Evolutionary conservation across 768 basidiomycete species (phyloP), one percentile per base, ranked within the genome.

Genomic region (Rossbeevera mucosa): DNA sequence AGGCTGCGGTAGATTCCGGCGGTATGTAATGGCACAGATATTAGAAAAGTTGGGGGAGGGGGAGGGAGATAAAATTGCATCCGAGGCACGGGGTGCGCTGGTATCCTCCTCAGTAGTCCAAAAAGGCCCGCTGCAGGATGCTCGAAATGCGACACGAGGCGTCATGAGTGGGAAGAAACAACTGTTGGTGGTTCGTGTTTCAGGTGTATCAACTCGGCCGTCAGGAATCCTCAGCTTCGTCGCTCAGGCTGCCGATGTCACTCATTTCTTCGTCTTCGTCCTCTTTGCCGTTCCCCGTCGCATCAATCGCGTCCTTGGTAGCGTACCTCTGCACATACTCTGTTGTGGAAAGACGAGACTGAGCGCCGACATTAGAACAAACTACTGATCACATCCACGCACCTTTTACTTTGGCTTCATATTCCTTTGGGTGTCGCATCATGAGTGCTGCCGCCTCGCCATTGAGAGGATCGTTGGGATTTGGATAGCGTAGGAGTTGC

Each of bases 261-360:
- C 90, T 91, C 86, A 92, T 91, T 64, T 86, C 89, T 60, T 85
- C 87, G 59, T 93, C 89, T 3, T 88, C 87, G 0, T 83, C 81
- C 1, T 82, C 81, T 16, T 81, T 79, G 30, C 69, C 74, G 36
- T 76, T 80, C 20, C 77, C 76, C 1, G 84, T 80, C 25, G 85
- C 88, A 58, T 95, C 92, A 6, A 88, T 85, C 24, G 85, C 88
- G 65, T 91, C 93, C 72, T 91, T 88, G 31, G 88, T 94, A 13
- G 96, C 96, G 63, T 83, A 99, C 48, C 91, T 80, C 60, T 91
- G 86, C n/a, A 98, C 95, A 65, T 98, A 98, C 62, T 96, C 94
- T 94, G 61, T 41, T 41, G n/a, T 7, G 26, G 20, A 16, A 36
- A 18, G 29, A 50, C 18, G 16, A 40, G 28, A 25, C 40, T 59